Evolutionary conservation across 805 yeast species (phyloP), one percentile per base, ranked within the genome.

Genomic region (Cephaloascus fragrans): DNA sequence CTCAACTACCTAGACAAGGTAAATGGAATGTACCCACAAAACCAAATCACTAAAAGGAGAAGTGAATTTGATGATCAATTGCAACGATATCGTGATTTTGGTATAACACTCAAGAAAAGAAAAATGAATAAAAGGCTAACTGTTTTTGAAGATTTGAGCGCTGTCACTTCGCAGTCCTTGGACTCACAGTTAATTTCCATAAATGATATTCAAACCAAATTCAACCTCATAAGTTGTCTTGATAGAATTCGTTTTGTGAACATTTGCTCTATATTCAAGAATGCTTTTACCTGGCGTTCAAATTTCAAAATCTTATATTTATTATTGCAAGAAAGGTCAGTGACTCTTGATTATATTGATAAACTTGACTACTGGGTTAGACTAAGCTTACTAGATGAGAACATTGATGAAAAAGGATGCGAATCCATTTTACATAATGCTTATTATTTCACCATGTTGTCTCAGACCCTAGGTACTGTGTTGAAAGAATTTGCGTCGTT

Each of bases 301-400:
- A 12, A 23, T 12, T 23, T 23, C 28, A 23, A 23, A 12, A 23
- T 23, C 10, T 23, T 23, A 12, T 23, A 23, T 23, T 23, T 23
- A 12, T 12, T 23, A 23, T 12, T 23, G 12, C 10, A 23, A 23
- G 28, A 23, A 8, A 12, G 10, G 6, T 23, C 28, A 23, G 6
- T 12, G 6, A 23, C 10, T 12, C 28, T 8, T 8, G 12, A 23
- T 6, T 23, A 6, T 23, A 23, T 40, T 29, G 39, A 40, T 12
- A 42, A 43, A 23, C 23, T 53, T 4, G 54, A 53, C 32, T 50
- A 47, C 36, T 49, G 38, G 23, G 20, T 51, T 10, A 41, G 51
- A 9, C 40, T 50, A 4, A 44, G 42, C 18, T 31, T 52, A 17
- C 34, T 46, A 4, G 53, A 53, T 38, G 50, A 50, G 10, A 44